These are phyloP conservation scores for Phylloporus scabripes DNA, from an alignment of 768 basidiomycete species.

Conservation along the genomic window DNA sequence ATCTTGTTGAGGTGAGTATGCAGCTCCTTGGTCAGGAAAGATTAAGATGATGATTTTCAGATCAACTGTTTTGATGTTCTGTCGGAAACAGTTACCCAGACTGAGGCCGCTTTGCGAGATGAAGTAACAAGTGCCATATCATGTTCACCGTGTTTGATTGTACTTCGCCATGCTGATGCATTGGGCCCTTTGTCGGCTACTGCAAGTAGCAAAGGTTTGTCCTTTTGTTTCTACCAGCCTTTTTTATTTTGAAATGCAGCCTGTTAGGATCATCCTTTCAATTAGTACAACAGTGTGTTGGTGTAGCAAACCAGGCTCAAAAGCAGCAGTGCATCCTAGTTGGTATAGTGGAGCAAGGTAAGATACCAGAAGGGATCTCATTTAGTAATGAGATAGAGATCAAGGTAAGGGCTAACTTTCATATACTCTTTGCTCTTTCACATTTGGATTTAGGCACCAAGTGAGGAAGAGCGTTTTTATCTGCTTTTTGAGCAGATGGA, in stretches of 20 bases:
- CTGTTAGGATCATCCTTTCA: slow-evolving; percentile 50
- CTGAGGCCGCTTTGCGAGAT: slow-evolving; percentile 65
- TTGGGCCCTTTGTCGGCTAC: slow-evolving; percentile 56
- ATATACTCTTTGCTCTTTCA: background rate
- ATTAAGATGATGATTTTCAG: slow-evolving; percentile 35
- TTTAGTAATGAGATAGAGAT: slow-evolving; percentile 86
- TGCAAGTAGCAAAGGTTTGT: slow-evolving; percentile 50
- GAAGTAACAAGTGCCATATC: slow-evolving; percentile 70
- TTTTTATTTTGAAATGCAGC: background rate
- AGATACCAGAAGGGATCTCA: slow-evolving; percentile 56
- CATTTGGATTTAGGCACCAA: slow-evolving; percentile 56
- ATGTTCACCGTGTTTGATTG: slow-evolving; percentile 80
- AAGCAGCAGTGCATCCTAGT: slow-evolving; percentile 73
- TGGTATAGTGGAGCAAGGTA: slow-evolving; percentile 64
- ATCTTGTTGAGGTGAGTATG: slow-evolving; percentile 62
- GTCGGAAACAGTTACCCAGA: slow-evolving; percentile 71
- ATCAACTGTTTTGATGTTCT: slow-evolving; percentile 81
- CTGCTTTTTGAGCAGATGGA: slow-evolving; percentile 45
- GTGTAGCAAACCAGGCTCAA: slow-evolving; percentile 49
- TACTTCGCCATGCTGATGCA: slow-evolving; percentile 79
- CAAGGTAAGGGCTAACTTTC: slow-evolving; percentile 43
- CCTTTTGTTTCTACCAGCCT: background rate
- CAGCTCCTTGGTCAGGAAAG: background rate
- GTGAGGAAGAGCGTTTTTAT: slow-evolving; percentile 63
- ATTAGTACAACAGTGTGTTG: slow-evolving; percentile 58